Percentiles rank a stretch among this genome's conserved stretches.
Evolutionary conservation across 805 yeast genomes (phyloP).

Genomic region (Kodamaea neixiangensis): DNA sequence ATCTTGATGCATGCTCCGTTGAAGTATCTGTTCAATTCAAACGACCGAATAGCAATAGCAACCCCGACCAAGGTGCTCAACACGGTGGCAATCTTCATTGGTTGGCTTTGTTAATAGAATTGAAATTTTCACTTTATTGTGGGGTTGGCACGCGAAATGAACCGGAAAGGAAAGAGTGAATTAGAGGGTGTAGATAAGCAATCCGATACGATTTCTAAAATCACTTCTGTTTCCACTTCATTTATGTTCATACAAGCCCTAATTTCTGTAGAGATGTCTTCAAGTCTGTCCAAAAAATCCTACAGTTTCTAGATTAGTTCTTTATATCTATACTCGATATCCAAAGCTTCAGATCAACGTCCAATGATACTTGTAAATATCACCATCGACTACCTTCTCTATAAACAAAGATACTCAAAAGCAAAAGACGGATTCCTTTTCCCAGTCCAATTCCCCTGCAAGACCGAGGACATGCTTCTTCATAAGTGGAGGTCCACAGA

Average conservation of each 20-base stretch:
- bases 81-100: conserved; percentile 8
- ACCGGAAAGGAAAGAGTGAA: too few species aligned
- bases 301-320: too few species aligned
- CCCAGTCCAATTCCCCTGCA: conserved; percentile 66
- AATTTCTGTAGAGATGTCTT: too few species aligned
- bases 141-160: not conserved
- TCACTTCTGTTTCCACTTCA: too few species aligned
- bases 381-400: not conserved
- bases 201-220: too few species aligned
- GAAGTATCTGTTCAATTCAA: conserved; percentile 9
- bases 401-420: conserved; percentile 30
- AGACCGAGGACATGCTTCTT: conserved; percentile 51
- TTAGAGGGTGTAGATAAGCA: too few species aligned
- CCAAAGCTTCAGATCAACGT: too few species aligned
- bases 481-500: conserved; percentile 79
- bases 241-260: too few species aligned
- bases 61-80: conserved; percentile 6
- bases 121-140: not conserved
- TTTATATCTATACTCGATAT: too few species aligned
- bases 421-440: conserved; percentile 53
- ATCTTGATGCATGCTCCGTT: conserved; percentile 15
- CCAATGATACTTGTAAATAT: too few species aligned
- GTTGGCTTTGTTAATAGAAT: not conserved
- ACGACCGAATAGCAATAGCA: conserved; percentile 7
- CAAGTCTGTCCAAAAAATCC: too few species aligned